These are phyloP conservation scores for Prunus mongolica DNA, from an alignment of 306 rosid species.

Conservation along the genomic window DNA sequence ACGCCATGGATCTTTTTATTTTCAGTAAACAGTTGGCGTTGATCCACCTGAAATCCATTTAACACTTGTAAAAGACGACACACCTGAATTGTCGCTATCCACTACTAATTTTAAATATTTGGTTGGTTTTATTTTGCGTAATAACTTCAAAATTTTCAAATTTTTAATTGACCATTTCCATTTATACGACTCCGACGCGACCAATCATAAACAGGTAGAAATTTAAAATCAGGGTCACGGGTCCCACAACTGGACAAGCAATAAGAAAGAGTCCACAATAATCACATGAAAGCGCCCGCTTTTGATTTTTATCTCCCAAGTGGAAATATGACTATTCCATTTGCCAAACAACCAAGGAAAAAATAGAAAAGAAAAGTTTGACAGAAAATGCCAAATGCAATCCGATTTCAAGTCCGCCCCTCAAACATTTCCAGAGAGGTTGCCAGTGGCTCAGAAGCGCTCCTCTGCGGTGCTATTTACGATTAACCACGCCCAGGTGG, in stretches of 20 bases:
- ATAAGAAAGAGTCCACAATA: conserved; percentile 21
- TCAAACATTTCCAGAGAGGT: background rate
- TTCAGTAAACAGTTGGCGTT: no score
- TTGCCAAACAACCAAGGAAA: background rate
- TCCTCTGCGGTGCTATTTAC: conserved; percentile 13
- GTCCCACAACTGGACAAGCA: background rate
- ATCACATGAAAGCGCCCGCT: conserved; percentile 27
- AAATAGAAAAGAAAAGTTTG: background rate
- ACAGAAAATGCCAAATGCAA: conserved; percentile 40
- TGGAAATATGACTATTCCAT: conserved; percentile 18
- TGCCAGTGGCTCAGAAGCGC: background rate
- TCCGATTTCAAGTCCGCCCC: conserved; percentile 51
- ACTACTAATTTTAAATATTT: background rate
- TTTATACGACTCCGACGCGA: background rate
- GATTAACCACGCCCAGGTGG: conserved; percentile 13
- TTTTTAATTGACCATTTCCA: conserved; percentile 1
- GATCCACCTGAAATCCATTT: no score
- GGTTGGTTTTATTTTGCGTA: background rate
- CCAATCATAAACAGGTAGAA: background rate
- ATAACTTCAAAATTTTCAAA: background rate
- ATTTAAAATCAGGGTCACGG: background rate
- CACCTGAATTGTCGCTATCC: conserved; percentile 16
- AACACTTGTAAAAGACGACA: background rate
- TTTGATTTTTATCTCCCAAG: background rate
- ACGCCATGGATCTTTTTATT: no score